These are phyloP conservation scores for Thymus mandschuricus DNA, from an alignment of 257 asterid genomes.

Conservation along the genomic window DNA sequence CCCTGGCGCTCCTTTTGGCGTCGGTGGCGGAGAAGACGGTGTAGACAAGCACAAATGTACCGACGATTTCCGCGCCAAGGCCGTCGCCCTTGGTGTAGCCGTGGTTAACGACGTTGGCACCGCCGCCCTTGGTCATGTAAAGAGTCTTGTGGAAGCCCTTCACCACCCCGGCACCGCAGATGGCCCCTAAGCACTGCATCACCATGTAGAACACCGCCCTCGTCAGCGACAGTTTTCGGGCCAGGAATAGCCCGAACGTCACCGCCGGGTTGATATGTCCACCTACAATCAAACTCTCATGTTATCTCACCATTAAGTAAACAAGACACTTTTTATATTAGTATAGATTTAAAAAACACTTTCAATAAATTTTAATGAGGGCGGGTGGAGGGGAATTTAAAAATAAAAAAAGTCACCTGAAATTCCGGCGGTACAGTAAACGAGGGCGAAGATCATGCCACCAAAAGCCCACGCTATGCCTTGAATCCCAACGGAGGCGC, in stretches of 20 bases:
- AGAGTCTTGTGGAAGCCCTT: conserved; percentile 61
- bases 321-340: no score
- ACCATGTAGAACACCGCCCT: conserved; percentile 56
- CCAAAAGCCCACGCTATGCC: conserved; percentile 83
- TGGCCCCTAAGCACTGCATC: conserved; percentile 63
- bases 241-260: conserved; percentile 55
- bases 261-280: conserved; percentile 67
- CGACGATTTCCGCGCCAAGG: conserved; percentile 57
- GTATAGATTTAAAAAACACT: no score
- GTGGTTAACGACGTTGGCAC: conserved; percentile 48
- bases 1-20: conserved; percentile 65
- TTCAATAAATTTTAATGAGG: no score
- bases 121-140: conserved; percentile 56
- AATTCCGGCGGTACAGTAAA: conserved; percentile 75
- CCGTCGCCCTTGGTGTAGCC: conserved; percentile 68
- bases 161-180: conserved; percentile 63
- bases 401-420: conserved; percentile 40
- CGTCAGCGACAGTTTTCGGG: conserved; percentile 50
- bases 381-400: no score
- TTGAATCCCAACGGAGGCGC: conserved; percentile 61
- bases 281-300: conserved; percentile 28
- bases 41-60: conserved; percentile 60
- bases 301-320: no score
- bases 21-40: conserved; percentile 67
- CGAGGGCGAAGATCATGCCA: conserved; percentile 73